phyloP scores from a whole-genome alignment of 2,329 filamentous ascomycete genomes.

The Parafenestella ontariensis region DNA sequence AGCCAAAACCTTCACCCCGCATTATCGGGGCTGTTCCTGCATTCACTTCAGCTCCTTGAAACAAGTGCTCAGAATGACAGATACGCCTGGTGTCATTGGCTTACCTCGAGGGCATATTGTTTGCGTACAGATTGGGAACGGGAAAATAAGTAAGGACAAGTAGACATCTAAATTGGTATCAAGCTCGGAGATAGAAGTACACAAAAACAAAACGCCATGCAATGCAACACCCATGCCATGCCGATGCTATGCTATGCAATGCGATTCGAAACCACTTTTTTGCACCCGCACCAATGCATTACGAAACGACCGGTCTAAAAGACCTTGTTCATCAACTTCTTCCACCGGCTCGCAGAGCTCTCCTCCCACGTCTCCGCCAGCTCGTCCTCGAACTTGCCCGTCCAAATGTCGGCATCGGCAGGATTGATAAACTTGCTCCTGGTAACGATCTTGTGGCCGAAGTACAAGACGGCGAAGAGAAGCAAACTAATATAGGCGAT shows the following conservation, averaged over 20 bases:
- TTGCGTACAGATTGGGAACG: neutral
- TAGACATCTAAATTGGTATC: conserved; percentile 25
- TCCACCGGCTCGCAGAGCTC: conserved; percentile 39
- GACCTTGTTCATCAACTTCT: conserved; percentile 37
- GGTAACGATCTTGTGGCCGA: conserved; percentile 62
- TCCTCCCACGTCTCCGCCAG: conserved; percentile 44
- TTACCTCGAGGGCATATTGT: neutral
- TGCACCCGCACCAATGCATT: conserved; percentile 1
- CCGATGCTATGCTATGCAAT: conserved; percentile 28
- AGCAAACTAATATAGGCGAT: conserved; percentile 50
- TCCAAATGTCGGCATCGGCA: conserved; percentile 52
- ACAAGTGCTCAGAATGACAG: no score
- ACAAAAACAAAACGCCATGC: conserved; percentile 21
- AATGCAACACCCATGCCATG: conserved; percentile 27
- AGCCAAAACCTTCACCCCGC: no score
- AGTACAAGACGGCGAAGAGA: conserved; percentile 59
- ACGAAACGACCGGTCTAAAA: conserved; percentile 17
- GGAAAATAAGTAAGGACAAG: neutral
- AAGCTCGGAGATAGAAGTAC: conserved; percentile 9
- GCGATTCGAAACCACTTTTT: conserved; percentile 22
- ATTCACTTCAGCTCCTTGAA: no score
- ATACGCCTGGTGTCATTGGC: no score
- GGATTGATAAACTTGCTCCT: conserved; percentile 50
- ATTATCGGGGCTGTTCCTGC: no score
- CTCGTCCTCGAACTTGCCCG: conserved; percentile 47